phyloP scores from a whole-genome alignment of 805 yeast genomes.

The Saturnispora besseyi region DNA sequence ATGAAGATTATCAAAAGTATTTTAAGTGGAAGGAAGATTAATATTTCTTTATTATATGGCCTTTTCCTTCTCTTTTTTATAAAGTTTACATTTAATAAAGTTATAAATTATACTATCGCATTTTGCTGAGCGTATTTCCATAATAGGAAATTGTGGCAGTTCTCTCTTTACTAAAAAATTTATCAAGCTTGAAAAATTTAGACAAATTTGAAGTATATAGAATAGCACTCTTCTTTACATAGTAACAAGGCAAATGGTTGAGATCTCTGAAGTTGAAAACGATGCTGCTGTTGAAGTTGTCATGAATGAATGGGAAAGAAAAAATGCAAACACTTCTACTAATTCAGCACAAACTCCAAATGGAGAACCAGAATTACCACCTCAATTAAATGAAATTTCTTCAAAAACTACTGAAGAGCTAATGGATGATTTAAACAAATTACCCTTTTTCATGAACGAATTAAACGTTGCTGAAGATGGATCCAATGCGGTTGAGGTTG shows the following conservation, averaged over 20 bases:
- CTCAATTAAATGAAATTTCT: conserved; percentile 60
- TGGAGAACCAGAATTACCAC: conserved; percentile 71
- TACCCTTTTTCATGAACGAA: conserved; percentile 92
- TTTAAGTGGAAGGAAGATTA: conserved; percentile 76
- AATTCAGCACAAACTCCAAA: conserved; percentile 21
- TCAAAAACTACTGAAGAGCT: conserved; percentile 69
- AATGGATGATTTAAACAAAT: conserved; percentile 63
- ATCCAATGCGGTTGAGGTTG: conserved; percentile 65
- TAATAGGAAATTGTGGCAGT: too few relatives aligned
- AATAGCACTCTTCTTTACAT: not conserved
- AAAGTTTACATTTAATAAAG: not conserved
- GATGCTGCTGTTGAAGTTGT: conserved; percentile 15
- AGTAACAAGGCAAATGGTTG: conserved; percentile 19
- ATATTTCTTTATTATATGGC: not conserved
- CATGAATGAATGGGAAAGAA: conserved; percentile 28
- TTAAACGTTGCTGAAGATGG: conserved; percentile 68
- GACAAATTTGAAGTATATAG: too few relatives aligned
- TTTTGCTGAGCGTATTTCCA: too few relatives aligned
- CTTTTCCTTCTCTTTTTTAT: not conserved
- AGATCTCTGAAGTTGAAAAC: conserved; percentile 22
- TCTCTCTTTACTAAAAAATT: not conserved
- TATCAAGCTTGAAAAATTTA: not conserved
- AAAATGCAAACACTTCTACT: not conserved
- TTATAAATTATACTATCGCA: too few relatives aligned
- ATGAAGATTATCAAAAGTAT: conserved; percentile 60